These are phyloP conservation scores for Ilex aquifolium DNA, from an alignment of 257 asterid genomes.

Conservation along the genomic window DNA sequence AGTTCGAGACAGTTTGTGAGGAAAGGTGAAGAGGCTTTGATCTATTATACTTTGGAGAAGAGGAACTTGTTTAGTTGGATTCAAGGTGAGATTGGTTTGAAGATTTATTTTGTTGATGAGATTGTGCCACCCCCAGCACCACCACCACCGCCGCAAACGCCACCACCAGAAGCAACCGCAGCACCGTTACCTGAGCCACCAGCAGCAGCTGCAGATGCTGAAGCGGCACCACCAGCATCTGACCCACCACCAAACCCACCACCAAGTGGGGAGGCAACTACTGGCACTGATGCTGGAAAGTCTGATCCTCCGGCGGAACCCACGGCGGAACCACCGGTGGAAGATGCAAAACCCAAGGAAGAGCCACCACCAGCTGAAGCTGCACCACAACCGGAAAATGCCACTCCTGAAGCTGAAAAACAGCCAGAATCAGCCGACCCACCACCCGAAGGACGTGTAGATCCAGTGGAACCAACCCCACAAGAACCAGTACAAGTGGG, in stretches of 20 bases:
- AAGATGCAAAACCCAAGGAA: constrained; percentile 18
- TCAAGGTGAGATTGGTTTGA: constrained; percentile 78
- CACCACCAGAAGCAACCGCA: constrained; percentile 29
- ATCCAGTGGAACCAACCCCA: constrained; percentile 21
- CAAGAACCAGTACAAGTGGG: constrained; percentile 13
- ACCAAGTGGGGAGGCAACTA: constrained; percentile 9
- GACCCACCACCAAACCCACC: no score
- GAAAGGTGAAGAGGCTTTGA: constrained; percentile 88
- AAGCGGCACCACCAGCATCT: neutral
- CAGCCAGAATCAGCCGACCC: constrained; percentile 8
- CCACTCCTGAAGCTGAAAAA: constrained; percentile 12
- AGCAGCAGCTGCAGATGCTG: neutral
- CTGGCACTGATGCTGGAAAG: constrained; percentile 1
- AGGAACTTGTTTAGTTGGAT: constrained; percentile 59
- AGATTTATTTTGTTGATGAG: constrained; percentile 61
- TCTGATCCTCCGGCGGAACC: constrained; percentile 15
- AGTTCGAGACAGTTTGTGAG: constrained; percentile 65
- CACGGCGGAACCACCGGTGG: constrained; percentile 18
- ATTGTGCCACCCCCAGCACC: constrained; percentile 42
- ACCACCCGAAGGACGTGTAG: constrained; percentile 1
- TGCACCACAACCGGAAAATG: constrained; percentile 18
- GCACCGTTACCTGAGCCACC: constrained; percentile 10
- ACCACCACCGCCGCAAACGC: constrained; percentile 22
- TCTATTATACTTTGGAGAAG: constrained; percentile 70
- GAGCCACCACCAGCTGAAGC: constrained; percentile 28